Conservation (phyloP, 2,329 filamentous ascomycete genomes). For the Colletotrichum incanum region DNA sequence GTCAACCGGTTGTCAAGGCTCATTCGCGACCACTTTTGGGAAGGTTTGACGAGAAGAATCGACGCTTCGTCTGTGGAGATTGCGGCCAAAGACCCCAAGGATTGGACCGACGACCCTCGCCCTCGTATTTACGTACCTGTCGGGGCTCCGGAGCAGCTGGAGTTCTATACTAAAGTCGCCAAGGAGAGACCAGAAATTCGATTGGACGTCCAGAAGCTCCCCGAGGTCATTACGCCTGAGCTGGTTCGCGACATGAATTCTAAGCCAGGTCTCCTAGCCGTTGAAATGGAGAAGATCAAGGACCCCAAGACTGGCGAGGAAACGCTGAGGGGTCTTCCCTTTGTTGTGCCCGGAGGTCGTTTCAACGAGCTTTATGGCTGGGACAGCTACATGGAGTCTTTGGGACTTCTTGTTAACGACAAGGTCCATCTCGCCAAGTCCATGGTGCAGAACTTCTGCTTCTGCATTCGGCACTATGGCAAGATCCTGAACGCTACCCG, state of each 20-base stretch:
- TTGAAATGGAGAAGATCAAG: slow-evolving; percentile 85
- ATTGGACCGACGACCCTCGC: slow-evolving; percentile 91
- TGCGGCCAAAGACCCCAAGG: slow-evolving; percentile 92
- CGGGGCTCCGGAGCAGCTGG: slow-evolving; percentile 88
- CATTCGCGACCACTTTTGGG: slow-evolving; percentile 94
- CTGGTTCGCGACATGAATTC: slow-evolving; percentile 87
- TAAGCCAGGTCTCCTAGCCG: slow-evolving; percentile 89
- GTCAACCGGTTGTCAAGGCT: slow-evolving; percentile 89
- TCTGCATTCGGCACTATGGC: slow-evolving; percentile 98
- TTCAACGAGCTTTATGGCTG: slow-evolving; percentile 99
- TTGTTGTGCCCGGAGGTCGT: slow-evolving; percentile 96
- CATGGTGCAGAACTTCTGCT: slow-evolving; percentile 97
- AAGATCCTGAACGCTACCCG: slow-evolving; percentile 98
- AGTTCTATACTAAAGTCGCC: slow-evolving; percentile 89
- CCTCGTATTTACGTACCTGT: slow-evolving; percentile 92
- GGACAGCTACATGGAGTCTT: slow-evolving; percentile 99
- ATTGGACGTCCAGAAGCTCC: slow-evolving; percentile 87
- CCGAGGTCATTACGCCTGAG: slow-evolving; percentile 83
- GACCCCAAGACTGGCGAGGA: slow-evolving; percentile 79
- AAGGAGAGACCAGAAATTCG: slow-evolving; percentile 85
- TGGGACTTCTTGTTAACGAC: slow-evolving; percentile 89
- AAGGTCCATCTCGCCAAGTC: slow-evolving; percentile 89
- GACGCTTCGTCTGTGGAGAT: slow-evolving; percentile 90
- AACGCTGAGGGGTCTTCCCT: slow-evolving; percentile 85
- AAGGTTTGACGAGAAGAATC: slow-evolving; percentile 88